phyloP scores from a whole-genome alignment of 768 basidiomycete species.

The Xerocomellus intermedius region DNA sequence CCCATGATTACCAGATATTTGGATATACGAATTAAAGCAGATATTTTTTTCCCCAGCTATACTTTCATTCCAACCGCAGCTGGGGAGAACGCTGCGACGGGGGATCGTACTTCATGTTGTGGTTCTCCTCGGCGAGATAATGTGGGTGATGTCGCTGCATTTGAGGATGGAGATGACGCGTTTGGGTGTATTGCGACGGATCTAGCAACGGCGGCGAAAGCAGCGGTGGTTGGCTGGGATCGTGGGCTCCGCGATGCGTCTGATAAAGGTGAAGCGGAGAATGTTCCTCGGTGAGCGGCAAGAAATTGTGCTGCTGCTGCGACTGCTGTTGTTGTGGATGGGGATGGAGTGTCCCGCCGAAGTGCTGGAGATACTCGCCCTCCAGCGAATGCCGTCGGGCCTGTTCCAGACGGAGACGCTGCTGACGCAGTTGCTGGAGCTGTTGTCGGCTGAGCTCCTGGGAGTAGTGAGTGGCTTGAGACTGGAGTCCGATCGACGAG shows the following conservation, averaged over 20 bases:
- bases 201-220: constrained; percentile 36
- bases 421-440: constrained; percentile 36
- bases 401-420: constrained; percentile 36
- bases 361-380: constrained; percentile 39
- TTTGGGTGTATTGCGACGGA: constrained; percentile 29
- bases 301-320: constrained; percentile 30
- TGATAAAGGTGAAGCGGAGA: constrained; percentile 35
- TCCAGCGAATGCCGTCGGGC: constrained; percentile 35
- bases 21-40: constrained; percentile 25
- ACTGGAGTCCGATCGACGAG: constrained; percentile 47
- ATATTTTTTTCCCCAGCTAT: constrained; percentile 17
- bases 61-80: constrained; percentile 52
- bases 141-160: constrained; percentile 34
- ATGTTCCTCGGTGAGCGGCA: constrained; percentile 27
- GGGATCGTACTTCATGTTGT: constrained; percentile 44
- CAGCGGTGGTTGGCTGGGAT: constrained; percentile 21
- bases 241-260: constrained; percentile 37
- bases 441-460: constrained; percentile 49
- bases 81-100: constrained; percentile 45
- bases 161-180: constrained; percentile 36
- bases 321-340: constrained; percentile 29
- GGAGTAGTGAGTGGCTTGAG: constrained; percentile 40
- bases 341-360: constrained; percentile 34
- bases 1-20: constrained; percentile 22
- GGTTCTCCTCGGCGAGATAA: constrained; percentile 35